phyloP scores from a whole-genome alignment of 192 early-diverging fungal species.

The Pecoramyces ruminantium region DNA sequence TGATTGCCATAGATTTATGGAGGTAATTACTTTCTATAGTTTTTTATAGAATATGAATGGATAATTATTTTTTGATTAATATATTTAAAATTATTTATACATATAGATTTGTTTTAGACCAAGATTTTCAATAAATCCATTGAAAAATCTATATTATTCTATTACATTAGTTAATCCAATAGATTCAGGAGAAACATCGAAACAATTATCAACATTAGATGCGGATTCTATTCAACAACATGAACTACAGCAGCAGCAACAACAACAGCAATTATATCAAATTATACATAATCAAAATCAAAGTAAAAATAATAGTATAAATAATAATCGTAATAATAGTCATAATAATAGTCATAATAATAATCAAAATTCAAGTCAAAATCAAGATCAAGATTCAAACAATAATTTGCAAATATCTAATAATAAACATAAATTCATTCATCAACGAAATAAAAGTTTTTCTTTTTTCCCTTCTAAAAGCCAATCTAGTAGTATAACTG shows the following conservation, averaged over 20 bases:
- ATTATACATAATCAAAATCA: neutral
- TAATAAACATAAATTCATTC: neutral
- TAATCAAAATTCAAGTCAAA: neutral
- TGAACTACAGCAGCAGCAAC: neutral
- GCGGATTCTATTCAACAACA: neutral
- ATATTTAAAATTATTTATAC: neutral
- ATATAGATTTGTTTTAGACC: neutral
- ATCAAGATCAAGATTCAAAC: neutral
- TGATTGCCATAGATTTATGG: conserved; percentile 44
- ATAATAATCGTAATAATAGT: too few relatives aligned
- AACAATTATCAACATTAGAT: neutral
- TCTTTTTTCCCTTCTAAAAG: neutral
- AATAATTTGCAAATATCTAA: too few relatives aligned
- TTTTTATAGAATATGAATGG: too few relatives aligned
- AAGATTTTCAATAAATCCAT: neutral
- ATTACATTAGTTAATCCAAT: neutral
- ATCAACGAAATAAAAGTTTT: neutral
- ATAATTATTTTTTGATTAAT: too few relatives aligned
- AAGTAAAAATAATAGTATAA: too few relatives aligned
- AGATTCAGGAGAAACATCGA: neutral
- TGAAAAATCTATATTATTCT: neutral
- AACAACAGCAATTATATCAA: neutral
- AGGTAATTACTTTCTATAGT: too few relatives aligned
- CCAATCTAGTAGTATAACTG: neutral
- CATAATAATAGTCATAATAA: too few relatives aligned